These are phyloP conservation scores for Suillus discolor DNA, from an alignment of 768 basidiomycete genomes.

Conservation along the genomic window DNA sequence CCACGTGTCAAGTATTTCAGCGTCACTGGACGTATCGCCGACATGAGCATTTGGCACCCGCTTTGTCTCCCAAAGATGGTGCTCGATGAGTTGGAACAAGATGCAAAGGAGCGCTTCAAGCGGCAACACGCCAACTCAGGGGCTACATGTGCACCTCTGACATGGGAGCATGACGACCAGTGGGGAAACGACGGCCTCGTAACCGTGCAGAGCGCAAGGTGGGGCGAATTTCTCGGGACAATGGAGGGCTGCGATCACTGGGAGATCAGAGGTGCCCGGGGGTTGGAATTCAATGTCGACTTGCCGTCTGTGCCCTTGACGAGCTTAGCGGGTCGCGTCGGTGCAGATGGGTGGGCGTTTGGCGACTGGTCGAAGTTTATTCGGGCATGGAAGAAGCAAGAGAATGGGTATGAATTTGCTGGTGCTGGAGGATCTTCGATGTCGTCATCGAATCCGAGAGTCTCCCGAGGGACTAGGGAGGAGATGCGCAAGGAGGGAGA, in stretches of 20 bases:
- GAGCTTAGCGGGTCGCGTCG: conserved; percentile 33
- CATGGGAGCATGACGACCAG: conserved; percentile 52
- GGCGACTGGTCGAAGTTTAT: conserved; percentile 67
- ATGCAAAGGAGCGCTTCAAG: conserved; percentile 48
- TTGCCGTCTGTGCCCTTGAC: conserved; percentile 52
- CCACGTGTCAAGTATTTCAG: conserved; percentile 90
- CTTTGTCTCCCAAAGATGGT: conserved; percentile 97
- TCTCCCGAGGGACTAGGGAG: conserved; percentile 17
- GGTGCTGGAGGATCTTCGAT: conserved; percentile 17
- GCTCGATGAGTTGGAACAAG: conserved; percentile 80
- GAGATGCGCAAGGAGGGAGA: conserved; percentile 31
- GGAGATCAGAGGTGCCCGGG: conserved; percentile 90
- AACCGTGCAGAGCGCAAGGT: conserved; percentile 87
- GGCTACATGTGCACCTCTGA: conserved; percentile 29
- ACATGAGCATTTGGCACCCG: conserved; percentile 84
- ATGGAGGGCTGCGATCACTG: conserved; percentile 95
- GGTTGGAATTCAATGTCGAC: conserved; percentile 68
- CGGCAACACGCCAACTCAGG: conserved; percentile 34
- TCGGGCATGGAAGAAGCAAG: conserved; percentile 60
- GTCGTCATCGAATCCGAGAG: conserved; percentile 10
- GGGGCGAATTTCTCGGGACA: conserved; percentile 94
- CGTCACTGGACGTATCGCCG: conserved; percentile 75
- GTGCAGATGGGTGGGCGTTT: conserved; percentile 47
- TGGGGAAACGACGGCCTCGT: conserved; percentile 95
- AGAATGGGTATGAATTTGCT: conserved; percentile 40